Percentiles rank a stretch among this genome's conserved stretches.
These are phyloP conservation scores for Poteriospumella lacustris DNA, from an alignment of 108 stramenopile genomes.

Conservation along the genomic window DNA sequence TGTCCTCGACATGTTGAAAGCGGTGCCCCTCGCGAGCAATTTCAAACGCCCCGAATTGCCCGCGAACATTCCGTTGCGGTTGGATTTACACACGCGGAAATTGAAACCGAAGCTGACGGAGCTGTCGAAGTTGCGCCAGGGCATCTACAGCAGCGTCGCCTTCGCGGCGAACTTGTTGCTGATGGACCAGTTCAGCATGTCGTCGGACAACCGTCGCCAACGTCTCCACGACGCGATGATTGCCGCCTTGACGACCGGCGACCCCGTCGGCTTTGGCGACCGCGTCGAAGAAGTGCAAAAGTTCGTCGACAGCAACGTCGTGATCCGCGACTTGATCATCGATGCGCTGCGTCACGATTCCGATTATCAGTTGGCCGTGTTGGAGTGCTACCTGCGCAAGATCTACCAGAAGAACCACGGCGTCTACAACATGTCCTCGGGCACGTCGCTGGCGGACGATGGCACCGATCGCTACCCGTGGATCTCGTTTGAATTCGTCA, in stretches of 20 bases:
- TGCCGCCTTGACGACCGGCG: conserved; percentile 4
- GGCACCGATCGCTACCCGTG: not conserved
- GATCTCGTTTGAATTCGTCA: conserved; percentile 1
- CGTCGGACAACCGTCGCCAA: not conserved
- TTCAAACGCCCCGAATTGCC: conserved; percentile 51
- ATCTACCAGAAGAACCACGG: conserved; percentile 69
- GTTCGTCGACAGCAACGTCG: conserved; percentile 15
- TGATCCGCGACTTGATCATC: not conserved
- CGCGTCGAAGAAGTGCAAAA: conserved; percentile 13
- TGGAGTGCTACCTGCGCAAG: conserved; percentile 75
- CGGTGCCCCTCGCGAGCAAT: conserved; percentile 72
- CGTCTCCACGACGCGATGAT: conserved; percentile 16
- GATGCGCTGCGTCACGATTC: not conserved
- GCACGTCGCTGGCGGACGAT: not conserved
- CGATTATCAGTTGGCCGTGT: conserved; percentile 23
- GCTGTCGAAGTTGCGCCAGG: not conserved
- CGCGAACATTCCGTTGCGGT: not conserved
- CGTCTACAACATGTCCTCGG: conserved; percentile 59
- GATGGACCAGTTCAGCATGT: conserved; percentile 17
- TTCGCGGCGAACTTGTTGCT: conserved; percentile 15
- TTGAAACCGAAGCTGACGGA: conserved; percentile 16
- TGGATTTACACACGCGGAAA: not conserved
- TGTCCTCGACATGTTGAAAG: conserved; percentile 60
- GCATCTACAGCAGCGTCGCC: not conserved
- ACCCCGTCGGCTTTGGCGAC: conserved; percentile 40